Evolutionary conservation across 345 rosid species (phyloP).

Genomic region (Excoecaria agallocha): DNA sequence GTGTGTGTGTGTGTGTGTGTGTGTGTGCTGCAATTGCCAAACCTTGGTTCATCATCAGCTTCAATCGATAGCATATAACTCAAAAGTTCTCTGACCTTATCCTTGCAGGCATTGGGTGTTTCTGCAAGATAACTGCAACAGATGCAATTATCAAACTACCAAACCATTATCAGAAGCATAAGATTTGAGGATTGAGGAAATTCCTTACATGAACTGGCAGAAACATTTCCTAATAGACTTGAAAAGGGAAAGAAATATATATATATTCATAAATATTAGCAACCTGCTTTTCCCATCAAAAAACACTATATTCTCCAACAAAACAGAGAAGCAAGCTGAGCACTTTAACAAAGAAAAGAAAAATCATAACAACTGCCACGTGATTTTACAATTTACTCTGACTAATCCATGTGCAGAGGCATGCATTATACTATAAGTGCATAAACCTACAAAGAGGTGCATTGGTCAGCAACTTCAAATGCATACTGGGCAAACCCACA

Average conservation of each 20-base stretch:
- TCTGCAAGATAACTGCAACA: conserved; percentile 83
- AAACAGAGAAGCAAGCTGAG: not conserved
- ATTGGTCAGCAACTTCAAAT: not conserved
- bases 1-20: not conserved
- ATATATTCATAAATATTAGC: not conserved
- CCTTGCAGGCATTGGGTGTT: conserved; percentile 71
- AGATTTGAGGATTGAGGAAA: not conserved
- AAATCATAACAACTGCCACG: not conserved
- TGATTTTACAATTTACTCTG: not conserved
- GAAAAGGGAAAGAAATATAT: not conserved
- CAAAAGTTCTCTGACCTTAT: conserved; percentile 65
- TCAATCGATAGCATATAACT: conserved; percentile 73
- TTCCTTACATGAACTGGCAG: not conserved
- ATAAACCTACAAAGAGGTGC: not conserved
- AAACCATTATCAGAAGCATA: not conserved
- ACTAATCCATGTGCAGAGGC: not conserved
- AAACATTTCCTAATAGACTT: not conserved
- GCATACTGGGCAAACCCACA: not conserved
- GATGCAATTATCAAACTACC: conserved; percentile 6
- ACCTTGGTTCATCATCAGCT: conserved; percentile 91
- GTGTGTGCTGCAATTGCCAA: conserved; percentile 11
- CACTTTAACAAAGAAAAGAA: not conserved
- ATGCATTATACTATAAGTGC: not conserved
- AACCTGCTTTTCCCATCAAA: not conserved
- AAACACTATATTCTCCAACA: not conserved